Conservation (phyloP, 305 asterid genomes). For the Striga hermonthica region DNA sequence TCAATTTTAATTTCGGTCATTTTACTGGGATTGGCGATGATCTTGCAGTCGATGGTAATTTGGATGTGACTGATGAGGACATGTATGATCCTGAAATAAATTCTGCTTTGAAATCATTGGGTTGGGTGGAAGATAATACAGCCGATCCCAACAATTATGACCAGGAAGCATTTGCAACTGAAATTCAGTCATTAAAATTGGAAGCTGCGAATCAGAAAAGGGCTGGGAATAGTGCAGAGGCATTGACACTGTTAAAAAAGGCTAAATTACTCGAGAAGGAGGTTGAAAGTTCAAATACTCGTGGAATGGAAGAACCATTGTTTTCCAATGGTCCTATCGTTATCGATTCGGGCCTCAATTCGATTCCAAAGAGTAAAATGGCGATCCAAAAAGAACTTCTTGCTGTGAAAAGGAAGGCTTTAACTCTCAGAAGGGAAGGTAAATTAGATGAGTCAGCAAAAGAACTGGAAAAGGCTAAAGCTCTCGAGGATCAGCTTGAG, state of each 20-base stretch:
- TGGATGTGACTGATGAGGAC: conserved; percentile 74
- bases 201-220: conserved; percentile 66
- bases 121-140: conserved; percentile 73
- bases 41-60: conserved; percentile 54
- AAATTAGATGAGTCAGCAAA: conserved; percentile 74
- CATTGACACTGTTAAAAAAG: conserved; percentile 64
- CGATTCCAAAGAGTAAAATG: conserved; percentile 61
- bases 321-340: conserved; percentile 21
- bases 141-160: conserved; percentile 36
- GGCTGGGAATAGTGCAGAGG: conserved; percentile 74
- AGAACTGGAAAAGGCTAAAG: conserved; percentile 77
- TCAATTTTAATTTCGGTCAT: conserved; percentile 51
- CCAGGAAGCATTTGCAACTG: conserved; percentile 43
- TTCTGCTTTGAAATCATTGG: conserved; percentile 63
- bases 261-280: conserved; percentile 61
- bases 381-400: conserved; percentile 83
- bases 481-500: conserved; percentile 88
- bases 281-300: conserved; percentile 36
- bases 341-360: conserved; percentile 33
- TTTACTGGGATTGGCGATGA: conserved; percentile 48
- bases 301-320: conserved; percentile 6
- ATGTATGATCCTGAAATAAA: conserved; percentile 79
- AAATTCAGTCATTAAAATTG: conserved; percentile 67
- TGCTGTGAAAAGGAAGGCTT: conserved; percentile 76
- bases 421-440: conserved; percentile 82